Evolutionary conservation across 1,284 basidiomycete genomes (phyloP), one percentile per base, ranked within the genome.

Genomic region (Ustilago esculenta): DNA sequence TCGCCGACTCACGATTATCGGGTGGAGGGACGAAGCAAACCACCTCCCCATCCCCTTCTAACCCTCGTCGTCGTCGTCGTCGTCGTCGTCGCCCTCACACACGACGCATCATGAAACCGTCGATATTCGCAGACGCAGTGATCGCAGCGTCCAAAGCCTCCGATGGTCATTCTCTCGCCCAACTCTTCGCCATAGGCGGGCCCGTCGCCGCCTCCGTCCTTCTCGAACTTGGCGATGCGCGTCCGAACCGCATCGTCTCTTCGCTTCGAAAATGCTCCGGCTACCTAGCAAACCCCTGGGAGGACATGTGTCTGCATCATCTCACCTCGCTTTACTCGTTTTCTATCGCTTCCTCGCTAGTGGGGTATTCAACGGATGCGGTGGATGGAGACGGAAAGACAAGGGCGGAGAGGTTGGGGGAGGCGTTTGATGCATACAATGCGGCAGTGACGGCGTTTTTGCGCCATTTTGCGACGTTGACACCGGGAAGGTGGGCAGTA

Each of bases 401-500:
- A 1, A 35, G 55, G 0, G 41, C 52, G n/a, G 58, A 68, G 18
- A 21, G 75, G 29, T 21, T 75, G 43, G 48, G 47, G 8, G 64
- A 71, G 17, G 57, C 73, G 3, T 65, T 61, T 37, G 74, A 78
- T n/a, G 73, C 66, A n/a, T 54, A 73, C 46, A 75, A 77, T 21
- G 30, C 61, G 2, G 57, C 47, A 0, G 56, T 76, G 17, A 61
- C 56, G 10, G 70, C 70, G 4, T 76, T 77, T 24, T 36, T 81
- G 37, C 73, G 78, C 5, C 49, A 49, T 36, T 77, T 75, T 52
- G 33, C 72, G 9, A 55, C 52, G 15, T 54, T 79, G 2, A 48
- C 55, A 6, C 67, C 75, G 4, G 79, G 79, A 8, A 39, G 77
- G 21, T 80, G 79, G 77, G 74, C 72, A 11, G 37, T 80, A 4